A percentile compares a stretch with the other conserved stretches of the same genome.
These are phyloP conservation scores for Oryza punctata DNA, from an alignment of 176 grass and related monocot genomes.

Conservation along the genomic window DNA sequence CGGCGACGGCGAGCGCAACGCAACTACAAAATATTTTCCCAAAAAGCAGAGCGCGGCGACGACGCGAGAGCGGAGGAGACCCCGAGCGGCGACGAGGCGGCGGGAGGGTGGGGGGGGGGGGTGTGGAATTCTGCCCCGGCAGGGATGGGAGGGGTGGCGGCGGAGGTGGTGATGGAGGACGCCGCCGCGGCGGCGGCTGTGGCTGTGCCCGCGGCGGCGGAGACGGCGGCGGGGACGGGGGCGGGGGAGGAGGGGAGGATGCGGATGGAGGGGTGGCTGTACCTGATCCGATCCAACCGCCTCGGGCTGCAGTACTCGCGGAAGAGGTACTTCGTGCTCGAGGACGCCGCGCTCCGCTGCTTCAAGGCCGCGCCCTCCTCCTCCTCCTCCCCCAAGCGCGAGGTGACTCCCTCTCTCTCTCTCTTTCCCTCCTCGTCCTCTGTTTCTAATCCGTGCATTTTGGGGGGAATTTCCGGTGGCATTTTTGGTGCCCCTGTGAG, in stretches of 20 bases:
- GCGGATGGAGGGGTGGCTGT: constrained; percentile 89
- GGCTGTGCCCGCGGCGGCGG: no score
- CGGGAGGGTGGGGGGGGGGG: no score
- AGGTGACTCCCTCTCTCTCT: constrained; percentile 44
- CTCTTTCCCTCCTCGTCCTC: not conserved
- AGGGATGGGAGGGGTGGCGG: constrained; percentile 26
- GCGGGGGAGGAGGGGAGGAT: constrained; percentile 34
- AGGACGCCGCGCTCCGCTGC: constrained; percentile 74
- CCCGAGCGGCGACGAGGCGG: no score
- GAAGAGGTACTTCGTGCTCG: constrained; percentile 95
- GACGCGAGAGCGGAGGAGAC: not conserved
- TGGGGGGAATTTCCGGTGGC: not conserved
- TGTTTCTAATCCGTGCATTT: not conserved
- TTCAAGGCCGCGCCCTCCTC: constrained; percentile 57
- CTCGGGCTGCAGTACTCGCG: constrained; percentile 80
- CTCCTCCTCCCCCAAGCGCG: constrained; percentile 49
- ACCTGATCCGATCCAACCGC: constrained; percentile 85
- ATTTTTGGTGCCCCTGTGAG: constrained; percentile 18
- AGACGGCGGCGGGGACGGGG: not conserved
- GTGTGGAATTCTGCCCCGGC: not conserved
- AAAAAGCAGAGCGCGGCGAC: constrained; percentile 18
- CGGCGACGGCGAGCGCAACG: constrained; percentile 21
- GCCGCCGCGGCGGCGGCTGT: not conserved
- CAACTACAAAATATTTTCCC: constrained; percentile 14
- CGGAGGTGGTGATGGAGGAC: constrained; percentile 30